A percentile compares a stretch with the other conserved stretches of the same genome.
Conservation (phyloP, 148 eudicot genomes). For the Bassia scoparia region DNA sequence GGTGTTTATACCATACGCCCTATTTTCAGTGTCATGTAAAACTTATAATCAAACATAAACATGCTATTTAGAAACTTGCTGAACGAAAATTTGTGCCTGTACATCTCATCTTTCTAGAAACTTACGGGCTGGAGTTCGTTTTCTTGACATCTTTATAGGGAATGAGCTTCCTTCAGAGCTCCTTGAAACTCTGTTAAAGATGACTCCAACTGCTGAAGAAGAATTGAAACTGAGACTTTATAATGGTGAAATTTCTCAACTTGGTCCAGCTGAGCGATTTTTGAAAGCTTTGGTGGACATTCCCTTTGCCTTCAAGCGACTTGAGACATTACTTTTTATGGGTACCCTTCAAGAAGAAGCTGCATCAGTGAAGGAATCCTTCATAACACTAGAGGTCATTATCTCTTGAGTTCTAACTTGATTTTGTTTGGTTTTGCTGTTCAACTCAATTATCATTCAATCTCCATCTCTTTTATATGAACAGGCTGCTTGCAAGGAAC, state of each 20-base stretch:
- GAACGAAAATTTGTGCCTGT: neutral
- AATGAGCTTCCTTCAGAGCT: slow-evolving; percentile 74
- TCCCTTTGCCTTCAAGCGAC: slow-evolving; percentile 64
- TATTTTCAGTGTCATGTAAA: too few species aligned
- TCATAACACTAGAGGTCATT: slow-evolving; percentile 56
- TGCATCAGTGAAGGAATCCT: slow-evolving; percentile 47
- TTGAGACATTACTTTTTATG: slow-evolving; percentile 65
- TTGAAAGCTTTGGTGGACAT: slow-evolving; percentile 62
- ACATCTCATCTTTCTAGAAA: neutral
- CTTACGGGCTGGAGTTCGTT: neutral
- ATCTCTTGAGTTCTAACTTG: neutral
- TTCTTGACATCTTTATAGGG: slow-evolving; percentile 19
- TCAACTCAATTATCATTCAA: neutral
- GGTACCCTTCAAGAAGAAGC: slow-evolving; percentile 61
- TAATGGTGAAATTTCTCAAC: slow-evolving; percentile 54
- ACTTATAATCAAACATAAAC: neutral
- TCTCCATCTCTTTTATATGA: slow-evolving; percentile 1
- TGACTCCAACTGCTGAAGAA: slow-evolving; percentile 76
- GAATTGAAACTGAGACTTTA: slow-evolving; percentile 64
- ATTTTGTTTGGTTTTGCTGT: slow-evolving; percentile 2
- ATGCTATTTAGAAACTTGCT: neutral
- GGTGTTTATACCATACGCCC: too few species aligned
- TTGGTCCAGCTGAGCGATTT: slow-evolving; percentile 83
- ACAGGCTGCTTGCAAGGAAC: slow-evolving; percentile 76
- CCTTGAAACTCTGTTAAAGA: slow-evolving; percentile 63